A percentile compares a stretch with the other conserved stretches of the same genome.
phyloP scores from a whole-genome alignment of 768 basidiomycete species.

The Collybia mongolica region DNA sequence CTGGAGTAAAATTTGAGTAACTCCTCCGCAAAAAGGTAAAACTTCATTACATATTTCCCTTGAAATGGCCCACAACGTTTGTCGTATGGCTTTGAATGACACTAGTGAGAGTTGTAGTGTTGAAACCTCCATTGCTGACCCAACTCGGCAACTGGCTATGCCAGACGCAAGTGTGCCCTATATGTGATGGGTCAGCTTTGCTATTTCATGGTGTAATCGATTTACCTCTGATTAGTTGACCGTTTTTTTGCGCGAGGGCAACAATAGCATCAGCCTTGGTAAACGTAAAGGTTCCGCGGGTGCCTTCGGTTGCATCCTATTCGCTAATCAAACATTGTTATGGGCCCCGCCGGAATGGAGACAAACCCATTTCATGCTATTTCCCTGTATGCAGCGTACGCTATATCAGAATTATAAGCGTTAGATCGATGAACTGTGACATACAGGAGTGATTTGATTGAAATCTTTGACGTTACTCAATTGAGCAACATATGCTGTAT shows the following conservation, averaged over 20 bases:
- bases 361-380: constrained; percentile 58
- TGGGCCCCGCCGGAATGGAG: background rate
- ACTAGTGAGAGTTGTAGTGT: constrained; percentile 36
- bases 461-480: constrained; percentile 38
- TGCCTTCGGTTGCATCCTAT: constrained; percentile 53
- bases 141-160: constrained; percentile 52
- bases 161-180: constrained; percentile 51
- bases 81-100: constrained; percentile 48
- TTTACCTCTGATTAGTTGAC: constrained; percentile 27
- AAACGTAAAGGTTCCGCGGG: constrained; percentile 47
- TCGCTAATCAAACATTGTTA: background rate
- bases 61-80: constrained; percentile 50
- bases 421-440: background rate
- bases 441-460: constrained; percentile 44
- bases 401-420: background rate
- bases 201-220: too few relatives aligned
- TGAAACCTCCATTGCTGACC: constrained; percentile 43
- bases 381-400: constrained; percentile 20
- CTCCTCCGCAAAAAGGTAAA: background rate
- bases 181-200: constrained; percentile 5
- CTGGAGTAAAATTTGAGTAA: constrained; percentile 11
- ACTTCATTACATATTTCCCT: constrained; percentile 45
- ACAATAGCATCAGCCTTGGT: constrained; percentile 42
- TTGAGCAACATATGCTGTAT: constrained; percentile 36
- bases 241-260: constrained; percentile 41